Base-by-base conservation (phyloP, 352 stramenopile species). In the Globisporangium irregulare region DNA sequence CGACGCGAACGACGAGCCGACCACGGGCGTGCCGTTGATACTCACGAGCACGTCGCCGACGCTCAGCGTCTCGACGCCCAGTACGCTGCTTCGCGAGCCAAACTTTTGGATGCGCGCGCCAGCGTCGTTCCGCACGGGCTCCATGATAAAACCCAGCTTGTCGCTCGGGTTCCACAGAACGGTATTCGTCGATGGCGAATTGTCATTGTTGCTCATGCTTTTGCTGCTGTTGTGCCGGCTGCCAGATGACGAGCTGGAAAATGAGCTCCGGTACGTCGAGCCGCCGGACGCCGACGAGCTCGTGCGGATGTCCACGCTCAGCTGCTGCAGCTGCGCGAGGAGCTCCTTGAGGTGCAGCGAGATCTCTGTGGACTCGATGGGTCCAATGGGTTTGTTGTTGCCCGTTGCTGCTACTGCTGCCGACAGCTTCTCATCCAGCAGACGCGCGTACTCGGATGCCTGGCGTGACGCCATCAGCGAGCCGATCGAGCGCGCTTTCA, bases 161-260 rank as follows among this genome's bases (percentile, higher is more conserved):
- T 93, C 87, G 14, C 73, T 79, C 0, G 85, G 83, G 67, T 92
- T 91, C 87, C 87, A 94, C 24, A 94, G 71, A 29, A 93, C 80
- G 0, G 82, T 84, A 25, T 76, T 85, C 14, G 72, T 36, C 20
- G 51, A 46, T 14, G 59, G 72, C 10, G 68, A 41, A 18, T 73
- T 72, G 27, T 7, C 62, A 22, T 74, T 60, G 38, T 43, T 32
- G 53, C 56, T 67, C 27, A 43, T 43, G 32, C 4, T 62, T 24
- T 73, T 62, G 38, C 46, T 32, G 53, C 59, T 67, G 22, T 65
- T 63, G 54, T 66, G 64, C 10, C 65, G 62, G 22, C 66, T 73
- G 25, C 69, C 70, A 3, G 84, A 90, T 46, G 81, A 87, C 14
- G 76, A 73, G 56, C 79, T 89, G 3, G 85, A 93, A 63, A 91